phyloP scores from a whole-genome alignment of 1,284 basidiomycete genomes.

The Lentinula novae-zelandiae region DNA sequence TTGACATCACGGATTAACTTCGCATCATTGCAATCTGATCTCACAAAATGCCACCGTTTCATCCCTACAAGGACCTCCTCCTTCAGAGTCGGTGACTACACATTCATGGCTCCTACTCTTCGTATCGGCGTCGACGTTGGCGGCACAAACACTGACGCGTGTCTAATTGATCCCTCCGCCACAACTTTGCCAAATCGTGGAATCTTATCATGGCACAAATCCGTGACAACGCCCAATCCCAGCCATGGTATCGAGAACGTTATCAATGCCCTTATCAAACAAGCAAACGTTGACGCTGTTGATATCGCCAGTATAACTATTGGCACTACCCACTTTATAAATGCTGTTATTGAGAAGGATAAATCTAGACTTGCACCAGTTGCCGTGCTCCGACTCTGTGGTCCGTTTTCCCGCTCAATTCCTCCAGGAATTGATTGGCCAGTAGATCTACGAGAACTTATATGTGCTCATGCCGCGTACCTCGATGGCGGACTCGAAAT shows the following conservation, averaged over 20 bases:
- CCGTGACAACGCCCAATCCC: conserved; percentile 31
- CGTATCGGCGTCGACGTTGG: conserved; percentile 23
- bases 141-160: conserved; percentile 36
- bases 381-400: conserved; percentile 51
- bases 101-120: conserved; percentile 3
- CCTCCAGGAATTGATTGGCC: conserved; percentile 37
- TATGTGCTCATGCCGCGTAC: conserved; percentile 21
- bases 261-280: conserved; percentile 25
- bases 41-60: too few species aligned
- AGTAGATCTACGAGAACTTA: conserved; percentile 25
- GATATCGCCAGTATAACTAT: conserved; percentile 30
- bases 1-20: too few species aligned
- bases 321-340: conserved; percentile 45
- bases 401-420: conserved; percentile 38
- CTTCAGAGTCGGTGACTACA: too few species aligned
- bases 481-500: conserved; percentile 46
- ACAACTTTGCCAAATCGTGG: conserved; percentile 18
- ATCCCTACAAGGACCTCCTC: too few species aligned
- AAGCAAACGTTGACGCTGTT: conserved; percentile 18
- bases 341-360: conserved; percentile 51
- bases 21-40: too few species aligned
- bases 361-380: conserved; percentile 43
- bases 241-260: conserved; percentile 32
- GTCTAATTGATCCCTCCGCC: conserved; percentile 25
- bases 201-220: conserved; percentile 31